Base-by-base conservation (phyloP, 106 monocot genomes). In the Dioscorea alata region DNA sequence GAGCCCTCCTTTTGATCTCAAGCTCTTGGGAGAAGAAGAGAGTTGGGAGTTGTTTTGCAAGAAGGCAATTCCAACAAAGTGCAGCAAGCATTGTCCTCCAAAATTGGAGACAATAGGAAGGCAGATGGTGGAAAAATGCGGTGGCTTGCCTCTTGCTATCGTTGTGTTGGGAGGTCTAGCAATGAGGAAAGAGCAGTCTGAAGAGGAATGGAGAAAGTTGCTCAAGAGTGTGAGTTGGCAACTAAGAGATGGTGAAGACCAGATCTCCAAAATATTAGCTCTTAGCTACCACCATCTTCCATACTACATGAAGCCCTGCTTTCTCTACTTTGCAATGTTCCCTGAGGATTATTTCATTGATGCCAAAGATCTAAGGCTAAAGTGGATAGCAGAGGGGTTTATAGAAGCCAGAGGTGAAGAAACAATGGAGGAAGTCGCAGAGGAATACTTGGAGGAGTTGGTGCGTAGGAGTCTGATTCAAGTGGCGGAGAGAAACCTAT, bases 371-470 rank as follows among this genome's bases (percentile, higher is more conserved):
- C 10, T 64, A 33, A 60, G 48, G 10, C 14, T 48, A 49, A 21
- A 65, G 20, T 71, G 57, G 70, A 51, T 65, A 12, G 71, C 56
- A 4, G 57, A 71, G 64, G 71, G 66, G 8, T 76, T 76, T 35
- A 24, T 81, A 12, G 24, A 23, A 34, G 22, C 59, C 2, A 48
- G 22, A 49, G 59, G 42, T 8, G 52, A 50, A 21, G 19, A 22
- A 60, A 74, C 69, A 6, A 17, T 64, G 13, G 82, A 77, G 58
- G 69, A 73, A 33, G 33, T 32, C 8, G 77, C 66, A 20, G 61
- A 73, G 24, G 72, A 34, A 0, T 73, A 64, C 61, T 50, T 82
- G 19, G 57, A 73, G 15, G 76, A 76, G 19, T 28, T 82, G 35
- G 33, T 59, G 12, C 17, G 12, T 72, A 16, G 21, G 22, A 59